Conservation (phyloP, 2,329 filamentous ascomycete genomes). For the Fusarium domesticum region DNA sequence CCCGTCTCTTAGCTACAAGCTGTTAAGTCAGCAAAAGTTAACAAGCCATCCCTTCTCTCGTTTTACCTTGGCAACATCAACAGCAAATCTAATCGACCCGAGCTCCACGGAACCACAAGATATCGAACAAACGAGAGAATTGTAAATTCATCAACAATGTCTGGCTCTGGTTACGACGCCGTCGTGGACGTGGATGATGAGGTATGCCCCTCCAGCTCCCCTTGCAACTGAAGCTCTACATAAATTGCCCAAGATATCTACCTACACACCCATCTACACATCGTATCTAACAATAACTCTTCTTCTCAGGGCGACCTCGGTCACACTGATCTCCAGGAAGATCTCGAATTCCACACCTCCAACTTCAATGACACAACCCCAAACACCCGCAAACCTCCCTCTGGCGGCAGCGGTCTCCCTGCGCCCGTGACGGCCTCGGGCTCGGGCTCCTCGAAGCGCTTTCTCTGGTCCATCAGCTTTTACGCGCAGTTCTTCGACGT, state of each 20-base stretch:
- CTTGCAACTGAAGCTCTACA: conserved; percentile 9
- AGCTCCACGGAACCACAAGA: no score
- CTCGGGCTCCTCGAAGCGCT: conserved; percentile 65
- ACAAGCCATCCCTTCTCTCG: conserved; percentile 14
- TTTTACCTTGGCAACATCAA: conserved; percentile 4
- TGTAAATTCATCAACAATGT: conserved; percentile 52
- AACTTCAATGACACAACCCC: conserved; percentile 65
- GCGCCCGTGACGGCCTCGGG: conserved; percentile 53
- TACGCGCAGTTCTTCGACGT: conserved; percentile 99
- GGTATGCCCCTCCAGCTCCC: conserved; percentile 46
- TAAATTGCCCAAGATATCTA: background rate
- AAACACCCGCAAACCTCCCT: conserved; percentile 47
- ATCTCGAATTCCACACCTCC: conserved; percentile 97
- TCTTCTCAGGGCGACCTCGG: conserved; percentile 83
- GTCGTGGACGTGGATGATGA: conserved; percentile 97
- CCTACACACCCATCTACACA: background rate
- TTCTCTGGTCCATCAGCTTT: conserved; percentile 88
- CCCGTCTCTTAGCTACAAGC: conserved; percentile 14
- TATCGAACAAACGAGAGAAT: background rate
- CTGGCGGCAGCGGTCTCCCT: conserved; percentile 50
- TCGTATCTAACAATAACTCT: conserved; percentile 18
- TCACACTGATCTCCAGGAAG: conserved; percentile 96
- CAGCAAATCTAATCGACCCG: conserved; percentile 1
- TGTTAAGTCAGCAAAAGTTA: conserved; percentile 1
- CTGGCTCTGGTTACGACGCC: conserved; percentile 89